Evolutionary conservation across 1,284 basidiomycete species (phyloP), one percentile per base, ranked within the genome.

Genomic region (Sporisorium sorghi): DNA sequence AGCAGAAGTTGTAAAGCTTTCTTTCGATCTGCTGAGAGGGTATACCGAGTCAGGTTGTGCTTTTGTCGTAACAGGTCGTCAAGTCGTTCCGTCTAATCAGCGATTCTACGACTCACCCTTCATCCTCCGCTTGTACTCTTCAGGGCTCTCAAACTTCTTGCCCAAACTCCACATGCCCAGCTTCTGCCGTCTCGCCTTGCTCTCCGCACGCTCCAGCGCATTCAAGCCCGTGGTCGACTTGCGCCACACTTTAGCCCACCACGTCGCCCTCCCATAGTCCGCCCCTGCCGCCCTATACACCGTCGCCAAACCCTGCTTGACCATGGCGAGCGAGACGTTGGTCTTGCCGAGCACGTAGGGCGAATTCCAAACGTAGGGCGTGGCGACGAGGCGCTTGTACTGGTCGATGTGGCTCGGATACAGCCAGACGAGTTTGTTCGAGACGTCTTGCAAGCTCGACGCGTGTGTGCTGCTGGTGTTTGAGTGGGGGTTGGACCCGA

Each of bases 301-400:
- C 5, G 78, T 81, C 1, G 83, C 83, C 15, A 83, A 59, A 7
- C 83, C 83, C 26, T 73, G 43, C 49, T 81, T 70, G 33, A 83
- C 79, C 57, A 84, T 72, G 8, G 58, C 50, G 19, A 81, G 58
- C 8, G 79, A 80, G 8, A 84, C 80, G 42, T 84, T 83, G 0
- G 82, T 83, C 32, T 76, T 75, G 19, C 82, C 82, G 11, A 82
- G 67, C 8, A 84, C 40, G 63, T 84, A 84, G 3, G 83, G 83
- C 15, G 69, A 33, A 14, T 61, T 33, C 69, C 64, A 83, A 6
- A 84, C 80, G 58, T 84, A 84, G 2, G 82, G 80, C 17, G 79
- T 82, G 5, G 77, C 83, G 12, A 84, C 82, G 11, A 84, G 59
- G 1, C 83, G 56, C 47, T 79, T 73, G 72, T 84, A 84, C 64